Evolutionary conservation across 345 rosid species (phyloP).

Genomic region (Melaleuca alternifolia): DNA sequence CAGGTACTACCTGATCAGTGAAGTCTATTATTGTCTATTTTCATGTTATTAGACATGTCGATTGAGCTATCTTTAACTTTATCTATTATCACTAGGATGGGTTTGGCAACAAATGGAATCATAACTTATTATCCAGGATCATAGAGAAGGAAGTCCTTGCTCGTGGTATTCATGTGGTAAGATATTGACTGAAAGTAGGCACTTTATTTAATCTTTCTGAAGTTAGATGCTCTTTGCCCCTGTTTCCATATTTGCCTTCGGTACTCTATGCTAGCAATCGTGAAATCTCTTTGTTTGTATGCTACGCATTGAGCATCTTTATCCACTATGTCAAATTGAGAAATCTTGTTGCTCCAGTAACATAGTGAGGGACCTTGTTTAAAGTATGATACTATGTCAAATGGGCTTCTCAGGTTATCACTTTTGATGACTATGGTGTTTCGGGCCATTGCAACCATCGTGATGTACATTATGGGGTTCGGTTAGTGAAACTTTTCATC

Average conservation of each 20-base stretch:
- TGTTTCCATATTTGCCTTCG: not conserved
- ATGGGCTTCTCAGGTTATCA: slow-evolving; percentile 35
- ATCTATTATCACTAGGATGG: slow-evolving; percentile 58
- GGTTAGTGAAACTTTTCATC: slow-evolving; percentile 22
- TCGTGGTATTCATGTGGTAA: slow-evolving; percentile 43
- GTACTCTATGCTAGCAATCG: not conserved
- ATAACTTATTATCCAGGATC: slow-evolving; percentile 37
- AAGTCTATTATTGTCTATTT: not conserved
- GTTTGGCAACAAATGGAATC: slow-evolving; percentile 66
- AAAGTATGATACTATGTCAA: not conserved
- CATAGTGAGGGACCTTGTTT: not conserved
- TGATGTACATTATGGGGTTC: slow-evolving; percentile 57
- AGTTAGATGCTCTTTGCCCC: not conserved
- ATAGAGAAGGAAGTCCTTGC: slow-evolving; percentile 49
- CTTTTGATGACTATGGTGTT: slow-evolving; percentile 69
- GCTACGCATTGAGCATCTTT: not conserved
- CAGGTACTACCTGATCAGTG: slow-evolving; percentile 30
- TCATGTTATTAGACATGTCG: not conserved
- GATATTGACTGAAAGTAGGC: slow-evolving; percentile 1
- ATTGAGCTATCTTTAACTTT: not conserved
- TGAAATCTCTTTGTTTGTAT: not conserved
- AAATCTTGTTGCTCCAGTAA: not conserved
- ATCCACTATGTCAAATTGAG: not conserved
- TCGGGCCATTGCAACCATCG: slow-evolving; percentile 83
- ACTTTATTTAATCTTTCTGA: not conserved